Evolutionary conservation across 164 flowering plant species (phyloP), one percentile per base, ranked within the genome.

Genomic region (Macadamia tetraphylla): DNA sequence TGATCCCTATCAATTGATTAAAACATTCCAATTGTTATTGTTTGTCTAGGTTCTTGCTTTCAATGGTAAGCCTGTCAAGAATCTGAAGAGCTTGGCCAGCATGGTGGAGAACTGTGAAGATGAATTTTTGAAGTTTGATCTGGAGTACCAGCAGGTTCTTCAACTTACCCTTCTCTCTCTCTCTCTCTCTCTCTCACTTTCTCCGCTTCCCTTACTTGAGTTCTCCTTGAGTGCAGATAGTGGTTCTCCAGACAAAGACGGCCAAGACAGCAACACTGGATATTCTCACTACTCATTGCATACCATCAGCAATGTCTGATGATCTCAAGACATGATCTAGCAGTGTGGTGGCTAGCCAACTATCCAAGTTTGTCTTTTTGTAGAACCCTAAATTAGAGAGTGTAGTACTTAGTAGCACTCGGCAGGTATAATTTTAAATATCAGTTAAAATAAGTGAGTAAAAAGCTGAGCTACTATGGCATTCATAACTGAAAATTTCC

Each of bases 81-180:
- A 90, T 78, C 76, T 92, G 73, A 92, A 82, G 84, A 77, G 78
- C 74, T 77, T 92, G 83, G 93, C 93, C 29, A 71, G 51, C 72
- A 85, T 90, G 93, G 98, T 90, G n/a, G 98, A 92, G 75, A 78
- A 70, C 66, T 88, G 92, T 71, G 62, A 72, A 15, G 93, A 85
- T 55, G 93, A 92, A 61, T 92, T 76, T 81, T 72, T 92, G 76
- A 84, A 87, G 71, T 90, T 92, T 66, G 91, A 90, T 76, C 68
- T 92, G 65, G 98, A 90, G 31, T 87, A 85, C 76, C 86, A 88
- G 57, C 96, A 90, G 94, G 98, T 92, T 14, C 52, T 23, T 32
- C 6, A 69, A 58, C 65, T 35, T 29, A 9, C 48, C 29, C 64
- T 65, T 60, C 63, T 63, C 75, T 66, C 69, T 67, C 79, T 70